A percentile compares a stretch with the other conserved stretches of the same genome.
phyloP scores from a whole-genome alignment of 2,329 filamentous ascomycete species.

The Raffaelea albimanens region DNA sequence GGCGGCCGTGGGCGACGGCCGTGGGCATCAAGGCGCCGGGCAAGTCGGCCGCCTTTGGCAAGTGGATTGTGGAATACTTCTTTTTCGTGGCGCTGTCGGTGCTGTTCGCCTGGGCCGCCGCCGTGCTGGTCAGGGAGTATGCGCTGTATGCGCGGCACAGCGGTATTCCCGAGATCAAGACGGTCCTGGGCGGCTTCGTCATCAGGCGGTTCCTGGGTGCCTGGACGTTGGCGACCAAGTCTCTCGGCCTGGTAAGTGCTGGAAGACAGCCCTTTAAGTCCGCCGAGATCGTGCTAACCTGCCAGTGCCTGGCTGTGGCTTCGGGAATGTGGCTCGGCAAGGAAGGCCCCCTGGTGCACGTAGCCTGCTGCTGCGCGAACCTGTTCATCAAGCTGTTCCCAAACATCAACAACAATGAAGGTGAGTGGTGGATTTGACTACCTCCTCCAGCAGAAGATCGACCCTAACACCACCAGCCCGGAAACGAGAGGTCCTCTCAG shows the following conservation, averaged over 20 bases:
- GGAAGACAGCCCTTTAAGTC: too few relatives aligned
- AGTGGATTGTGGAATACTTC: slow-evolving; percentile 77
- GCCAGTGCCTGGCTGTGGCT: slow-evolving; percentile 75
- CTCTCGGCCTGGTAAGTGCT: slow-evolving; percentile 64
- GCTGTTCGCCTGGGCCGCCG: slow-evolving; percentile 67
- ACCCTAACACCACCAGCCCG: slow-evolving; percentile 66
- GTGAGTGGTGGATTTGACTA: slow-evolving; percentile 26
- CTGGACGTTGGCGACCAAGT: slow-evolving; percentile 88
- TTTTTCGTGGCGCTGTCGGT: slow-evolving; percentile 82
- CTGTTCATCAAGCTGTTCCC: slow-evolving; percentile 84
- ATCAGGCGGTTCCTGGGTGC: slow-evolving; percentile 77
- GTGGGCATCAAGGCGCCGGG: slow-evolving; percentile 44
- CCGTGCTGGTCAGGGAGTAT: slow-evolving; percentile 72
- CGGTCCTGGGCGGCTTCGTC: slow-evolving; percentile 85
- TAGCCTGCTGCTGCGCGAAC: slow-evolving; percentile 93
- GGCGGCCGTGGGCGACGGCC: slow-evolving; percentile 75
- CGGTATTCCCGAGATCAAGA: slow-evolving; percentile 97
- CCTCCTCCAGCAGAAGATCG: too few relatives aligned
- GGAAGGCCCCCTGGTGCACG: slow-evolving; percentile 89
- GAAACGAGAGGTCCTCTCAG: slow-evolving; percentile 86
- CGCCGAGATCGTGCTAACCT: not conserved
- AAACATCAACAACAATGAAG: slow-evolving; percentile 78
- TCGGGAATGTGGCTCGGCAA: slow-evolving; percentile 96
- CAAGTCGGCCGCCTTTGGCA: slow-evolving; percentile 41
- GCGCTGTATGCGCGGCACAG: slow-evolving; percentile 86